Conservation (phyloP, 768 basidiomycete genomes). For the Suillus alpinus region DNA sequence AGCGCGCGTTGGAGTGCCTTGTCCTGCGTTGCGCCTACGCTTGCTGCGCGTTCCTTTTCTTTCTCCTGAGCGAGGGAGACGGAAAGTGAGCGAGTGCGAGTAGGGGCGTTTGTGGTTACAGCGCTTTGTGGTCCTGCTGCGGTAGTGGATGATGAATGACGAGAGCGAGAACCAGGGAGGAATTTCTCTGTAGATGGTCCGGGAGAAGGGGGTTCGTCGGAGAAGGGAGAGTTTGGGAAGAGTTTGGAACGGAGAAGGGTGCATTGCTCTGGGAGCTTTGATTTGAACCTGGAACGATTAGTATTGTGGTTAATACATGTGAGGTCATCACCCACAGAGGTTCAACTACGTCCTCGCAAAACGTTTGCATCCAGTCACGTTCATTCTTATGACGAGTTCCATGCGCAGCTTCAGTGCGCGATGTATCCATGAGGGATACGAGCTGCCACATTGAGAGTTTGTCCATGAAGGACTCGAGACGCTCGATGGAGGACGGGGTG, state of each 20-base stretch:
- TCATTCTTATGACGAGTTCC: constrained; percentile 18
- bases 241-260: constrained; percentile 61
- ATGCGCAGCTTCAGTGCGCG: constrained; percentile 16
- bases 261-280: constrained; percentile 50
- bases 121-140: background rate
- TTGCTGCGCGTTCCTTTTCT: constrained; percentile 34
- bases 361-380: constrained; percentile 73
- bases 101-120: constrained; percentile 28
- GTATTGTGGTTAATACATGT: constrained; percentile 1
- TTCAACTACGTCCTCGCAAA: constrained; percentile 67
- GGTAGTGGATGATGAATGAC: constrained; percentile 23
- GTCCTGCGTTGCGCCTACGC: constrained; percentile 31
- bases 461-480: constrained; percentile 73
- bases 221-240: constrained; percentile 63
- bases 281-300: constrained; percentile 48
- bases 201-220: constrained; percentile 35
- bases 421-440: constrained; percentile 37
- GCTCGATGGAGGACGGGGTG: constrained; percentile 40
- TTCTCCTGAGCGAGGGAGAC: constrained; percentile 69
- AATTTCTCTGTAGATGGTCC: constrained; percentile 8
- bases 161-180: constrained; percentile 10
- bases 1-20: constrained; percentile 50
- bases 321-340: constrained; percentile 43
- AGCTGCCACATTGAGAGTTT: constrained; percentile 80
- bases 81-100: constrained; percentile 63